Base-by-base conservation (phyloP, 2,329 filamentous ascomycete species). In the Lasiodiplodia hormozganensis region DNA sequence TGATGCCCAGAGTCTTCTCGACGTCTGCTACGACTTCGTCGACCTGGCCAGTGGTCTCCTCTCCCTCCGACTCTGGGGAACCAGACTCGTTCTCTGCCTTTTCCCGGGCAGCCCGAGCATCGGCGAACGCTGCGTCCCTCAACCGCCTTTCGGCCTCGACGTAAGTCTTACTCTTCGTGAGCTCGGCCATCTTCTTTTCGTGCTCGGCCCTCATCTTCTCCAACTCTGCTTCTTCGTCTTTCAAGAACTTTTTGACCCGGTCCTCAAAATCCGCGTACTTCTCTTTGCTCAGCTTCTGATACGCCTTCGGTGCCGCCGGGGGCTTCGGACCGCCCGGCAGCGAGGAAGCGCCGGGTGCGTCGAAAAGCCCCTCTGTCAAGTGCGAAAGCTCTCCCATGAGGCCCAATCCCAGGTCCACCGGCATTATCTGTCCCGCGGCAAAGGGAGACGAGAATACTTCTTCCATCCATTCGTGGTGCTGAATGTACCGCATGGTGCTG, bases 381-480 rank as follows among this genome's bases (percentile, higher is more conserved):
- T 87, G 85, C 28, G 92, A 89, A 23, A 99, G 85, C 78, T 94
- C 92, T 47, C 96, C 96, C 80, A 84, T 83, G 12, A 85, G 86
- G 4, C 96, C 96, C 11, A 98, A 84, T 0, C 94, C 94, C 40
- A 98, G 87, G 76, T 97, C 94, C 2, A 94, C 89, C 0, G 95
- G 94, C 10, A 90, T 88, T 69, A 99, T 97, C 76, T 96, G 93
- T 62, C 87, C 87, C 70, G 95, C 91, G 28, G 91, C 86, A 76
- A 97, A 97, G 0, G 94, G 93, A 1, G 95, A 98, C 0, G 92
- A 93, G 66, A 98, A 87, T 34, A 99, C 90, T 80, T 99, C 95
- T 76, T 98, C 96, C 93, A 99, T 97, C 96, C 95, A 98, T 78
- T 97, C 93, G 75, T 99, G 95, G 74, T 99, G 96, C 76, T 97